Evolutionary conservation across 495 filamentous ascomycete genomes (phyloP), one percentile per base, ranked within the genome.

Genomic region (Emericellopsis terricola): DNA sequence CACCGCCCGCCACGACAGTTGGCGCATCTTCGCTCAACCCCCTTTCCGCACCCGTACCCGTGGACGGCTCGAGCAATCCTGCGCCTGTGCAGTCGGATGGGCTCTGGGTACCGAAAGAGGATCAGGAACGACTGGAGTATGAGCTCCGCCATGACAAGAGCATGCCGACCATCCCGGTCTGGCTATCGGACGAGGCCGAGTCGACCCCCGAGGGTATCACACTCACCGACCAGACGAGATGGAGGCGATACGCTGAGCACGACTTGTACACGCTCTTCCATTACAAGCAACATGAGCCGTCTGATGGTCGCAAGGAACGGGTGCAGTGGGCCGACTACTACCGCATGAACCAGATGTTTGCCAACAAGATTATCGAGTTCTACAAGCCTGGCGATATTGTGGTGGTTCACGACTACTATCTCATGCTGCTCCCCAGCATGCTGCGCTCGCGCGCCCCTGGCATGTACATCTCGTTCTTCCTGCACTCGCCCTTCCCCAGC

Each of bases 321-420:
- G 62, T 72, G 18, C 74, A 81, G 53, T 94, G 85, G 85, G 68
- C 76, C 15, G 81, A 94, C 52, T 94, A 92, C 55, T 72, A 77
- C 43, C 72, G 75, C 18, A 71, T 92, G 64, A 93, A 93, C 52
- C 73, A 77, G 46, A 69, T 80, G 33, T 93, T 93, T 41, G 85
- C 84, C 14, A 77, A 89, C 46, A 71, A 77, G 36, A 91, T 94
- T 37, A 60, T 83, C 33, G 66, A 81, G 42, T 61, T 78, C 33
- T 94, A 93, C 59, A 78, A 79, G 50, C 81, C 82, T 3, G 86
- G 86, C 8, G 86, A 94, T 45, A 76, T 93, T 34, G 71, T 94
- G 32, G 71, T 84, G 57, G 71, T 94, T 31, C 86, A 94, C 49
- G 86, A 94, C 53, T 93, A 87, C 52, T 79, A 92, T 43, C 68